Evolutionary conservation across 2,329 filamentous ascomycete genomes (phyloP).

Genomic region (Ceratocystis lukuohia): DNA sequence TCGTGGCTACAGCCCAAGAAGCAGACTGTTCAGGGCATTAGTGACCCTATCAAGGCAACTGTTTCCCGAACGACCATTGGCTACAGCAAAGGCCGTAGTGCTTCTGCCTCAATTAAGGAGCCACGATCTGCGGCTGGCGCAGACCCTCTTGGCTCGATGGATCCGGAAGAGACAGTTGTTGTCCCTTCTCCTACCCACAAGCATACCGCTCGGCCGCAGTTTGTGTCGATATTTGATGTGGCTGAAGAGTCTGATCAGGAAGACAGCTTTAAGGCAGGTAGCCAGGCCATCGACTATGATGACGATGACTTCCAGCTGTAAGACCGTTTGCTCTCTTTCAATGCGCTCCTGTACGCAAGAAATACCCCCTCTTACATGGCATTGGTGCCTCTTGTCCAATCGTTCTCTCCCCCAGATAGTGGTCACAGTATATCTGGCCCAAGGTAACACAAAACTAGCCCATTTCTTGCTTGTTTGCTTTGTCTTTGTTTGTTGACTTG

Average conservation of each 20-base stretch:
- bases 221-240: slow-evolving; percentile 45
- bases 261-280: slow-evolving; percentile 24
- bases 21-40: slow-evolving; percentile 11
- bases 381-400: slow-evolving; percentile 1
- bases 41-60: slow-evolving; percentile 26
- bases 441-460: slow-evolving; percentile 14
- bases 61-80: slow-evolving; percentile 72
- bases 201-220: slow-evolving; percentile 33
- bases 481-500: slow-evolving; percentile 1
- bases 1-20: slow-evolving; percentile 18
- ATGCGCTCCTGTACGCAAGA: background rate
- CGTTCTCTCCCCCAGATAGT: slow-evolving; percentile 14
- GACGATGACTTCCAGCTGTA: slow-evolving; percentile 44
- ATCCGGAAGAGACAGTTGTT: background rate
- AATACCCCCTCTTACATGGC: background rate
- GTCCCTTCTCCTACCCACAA: slow-evolving; percentile 15
- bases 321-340: slow-evolving; percentile 24
- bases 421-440: slow-evolving; percentile 18
- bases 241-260: slow-evolving; percentile 34
- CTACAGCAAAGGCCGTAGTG: slow-evolving; percentile 62
- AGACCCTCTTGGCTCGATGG: background rate
- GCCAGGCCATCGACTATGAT: slow-evolving; percentile 30
- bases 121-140: background rate
- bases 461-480: slow-evolving; percentile 12
- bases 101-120: slow-evolving; percentile 25